Conservation (phyloP, 805 yeast genomes). For the Allodekkera sacchari region DNA sequence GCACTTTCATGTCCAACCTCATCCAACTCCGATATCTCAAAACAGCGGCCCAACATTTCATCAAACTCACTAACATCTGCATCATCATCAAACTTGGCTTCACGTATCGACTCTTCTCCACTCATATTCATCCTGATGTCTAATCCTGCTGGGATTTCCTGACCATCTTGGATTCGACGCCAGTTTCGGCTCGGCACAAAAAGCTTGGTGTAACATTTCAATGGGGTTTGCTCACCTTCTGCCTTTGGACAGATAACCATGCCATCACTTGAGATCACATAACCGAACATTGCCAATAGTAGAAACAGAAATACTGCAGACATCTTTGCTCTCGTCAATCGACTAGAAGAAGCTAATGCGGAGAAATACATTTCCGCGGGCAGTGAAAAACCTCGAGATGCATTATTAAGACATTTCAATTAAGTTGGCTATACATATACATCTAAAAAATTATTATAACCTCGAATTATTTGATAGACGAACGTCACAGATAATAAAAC, state of each 20-base stretch:
- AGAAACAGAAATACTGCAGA: background rate
- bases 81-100: background rate
- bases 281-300: slow-evolving; percentile 1
- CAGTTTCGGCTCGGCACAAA: slow-evolving; percentile 64
- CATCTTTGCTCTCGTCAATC: background rate
- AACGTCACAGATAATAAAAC: background rate
- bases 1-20: slow-evolving; percentile 6
- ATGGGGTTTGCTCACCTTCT: slow-evolving; percentile 27
- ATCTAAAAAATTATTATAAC: no score
- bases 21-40: background rate
- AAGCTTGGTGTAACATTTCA: slow-evolving; percentile 52
- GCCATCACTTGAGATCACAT: slow-evolving; percentile 1
- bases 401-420: no score
- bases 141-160: slow-evolving; percentile 70
- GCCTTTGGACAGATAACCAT: slow-evolving; percentile 33
- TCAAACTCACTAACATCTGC: background rate
- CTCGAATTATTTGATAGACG: no score
- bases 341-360: no score
- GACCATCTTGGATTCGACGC: slow-evolving; percentile 64
- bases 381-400: no score
- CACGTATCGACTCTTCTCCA: slow-evolving; percentile 23
- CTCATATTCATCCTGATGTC: slow-evolving; percentile 62
- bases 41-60: background rate
- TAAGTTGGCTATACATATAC: no score
- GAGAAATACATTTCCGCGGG: no score